A percentile compares a stretch with the other conserved stretches of the same genome.
Evolutionary conservation across 306 rosid species (phyloP).

Genomic region (Vigna radiata): DNA sequence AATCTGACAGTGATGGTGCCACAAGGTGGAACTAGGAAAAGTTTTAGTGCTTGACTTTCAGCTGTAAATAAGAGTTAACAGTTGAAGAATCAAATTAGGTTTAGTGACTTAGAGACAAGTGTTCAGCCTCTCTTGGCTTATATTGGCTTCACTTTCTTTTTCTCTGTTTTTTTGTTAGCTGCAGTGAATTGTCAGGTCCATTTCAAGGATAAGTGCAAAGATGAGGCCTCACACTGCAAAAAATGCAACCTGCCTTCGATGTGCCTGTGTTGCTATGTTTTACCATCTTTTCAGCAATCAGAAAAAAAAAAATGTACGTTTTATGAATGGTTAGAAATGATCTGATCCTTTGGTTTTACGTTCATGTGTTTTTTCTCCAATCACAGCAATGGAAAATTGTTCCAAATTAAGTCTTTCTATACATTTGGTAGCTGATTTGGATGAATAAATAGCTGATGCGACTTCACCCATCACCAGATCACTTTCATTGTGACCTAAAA

Average conservation of each 20-base stretch:
- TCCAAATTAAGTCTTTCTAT: background rate
- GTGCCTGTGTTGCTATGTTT: conserved; percentile 22
- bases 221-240: too few relatives aligned
- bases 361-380: background rate
- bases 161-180: background rate
- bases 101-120: conserved; percentile 11
- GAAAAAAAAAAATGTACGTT: background rate
- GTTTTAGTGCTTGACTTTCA: background rate
- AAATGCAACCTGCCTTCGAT: conserved; percentile 33
- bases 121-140: background rate
- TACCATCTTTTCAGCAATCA: background rate
- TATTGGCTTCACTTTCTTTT: conserved; percentile 9
- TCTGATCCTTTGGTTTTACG: background rate
- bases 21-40: conserved; percentile 42
- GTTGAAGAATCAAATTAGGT: conserved; percentile 40
- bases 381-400: background rate
- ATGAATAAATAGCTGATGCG: too few relatives aligned
- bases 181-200: conserved; percentile 9
- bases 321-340: background rate
- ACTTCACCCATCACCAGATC: too few relatives aligned
- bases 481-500: too few relatives aligned
- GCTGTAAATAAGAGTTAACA: conserved; percentile 32
- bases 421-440: background rate
- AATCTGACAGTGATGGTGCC: conserved; percentile 49
- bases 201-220: background rate